These are phyloP conservation scores for Cenchrus purpureus DNA, from an alignment of 176 grass and related monocot species.

Conservation along the genomic window DNA sequence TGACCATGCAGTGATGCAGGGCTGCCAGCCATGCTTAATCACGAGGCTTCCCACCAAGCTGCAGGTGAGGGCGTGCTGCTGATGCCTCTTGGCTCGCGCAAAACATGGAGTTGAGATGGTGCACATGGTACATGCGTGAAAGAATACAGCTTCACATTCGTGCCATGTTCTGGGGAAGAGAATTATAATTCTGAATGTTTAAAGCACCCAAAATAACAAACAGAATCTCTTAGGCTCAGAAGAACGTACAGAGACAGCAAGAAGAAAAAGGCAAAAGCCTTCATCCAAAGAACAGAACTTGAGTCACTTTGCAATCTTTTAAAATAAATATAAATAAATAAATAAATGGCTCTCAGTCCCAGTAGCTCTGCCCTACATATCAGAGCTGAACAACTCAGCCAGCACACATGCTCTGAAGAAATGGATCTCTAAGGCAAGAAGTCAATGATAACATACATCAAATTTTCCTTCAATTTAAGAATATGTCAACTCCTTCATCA, in stretches of 20 bases:
- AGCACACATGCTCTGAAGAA: not conserved
- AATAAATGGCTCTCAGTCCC: too few relatives aligned
- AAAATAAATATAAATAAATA: not conserved
- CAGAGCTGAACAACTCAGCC: conserved; percentile 11
- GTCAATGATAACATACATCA: not conserved
- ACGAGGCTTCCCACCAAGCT: not conserved
- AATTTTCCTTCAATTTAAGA: not conserved
- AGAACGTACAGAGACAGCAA: not conserved
- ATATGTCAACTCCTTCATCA: not conserved
- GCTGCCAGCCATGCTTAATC: not conserved
- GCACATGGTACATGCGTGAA: not conserved
- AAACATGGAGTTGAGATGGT: not conserved
- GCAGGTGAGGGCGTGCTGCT: not conserved
- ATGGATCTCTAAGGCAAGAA: not conserved
- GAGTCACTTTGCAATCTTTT: not conserved
- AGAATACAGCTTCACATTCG: not conserved
- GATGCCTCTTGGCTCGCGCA: not conserved
- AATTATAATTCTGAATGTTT: not conserved
- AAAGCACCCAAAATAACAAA: not conserved
- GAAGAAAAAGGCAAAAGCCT: not conserved
- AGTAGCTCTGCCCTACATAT: not conserved
- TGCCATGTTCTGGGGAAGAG: not conserved
- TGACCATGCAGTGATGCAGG: not conserved
- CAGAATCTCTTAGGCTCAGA: not conserved
- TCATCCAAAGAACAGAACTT: not conserved